A percentile compares a stretch with the other conserved stretches of the same genome.
Conservation (phyloP, 768 basidiomycete species). For the Daedaleopsis nitida region DNA sequence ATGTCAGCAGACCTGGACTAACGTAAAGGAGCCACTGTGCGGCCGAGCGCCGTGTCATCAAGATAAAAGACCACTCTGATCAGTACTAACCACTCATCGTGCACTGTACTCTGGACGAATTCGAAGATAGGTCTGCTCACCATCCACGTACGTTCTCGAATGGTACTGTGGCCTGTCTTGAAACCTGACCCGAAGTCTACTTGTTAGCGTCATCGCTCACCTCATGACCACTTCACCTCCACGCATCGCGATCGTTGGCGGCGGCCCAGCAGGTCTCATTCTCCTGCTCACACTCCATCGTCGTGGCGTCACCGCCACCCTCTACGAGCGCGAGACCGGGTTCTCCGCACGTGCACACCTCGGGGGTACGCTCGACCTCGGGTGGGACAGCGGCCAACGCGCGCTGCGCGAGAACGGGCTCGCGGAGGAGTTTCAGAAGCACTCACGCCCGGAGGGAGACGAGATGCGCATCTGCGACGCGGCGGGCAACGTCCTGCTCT, state of each 20-base stretch:
- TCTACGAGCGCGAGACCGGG: constrained; percentile 5
- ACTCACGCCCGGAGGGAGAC: background rate
- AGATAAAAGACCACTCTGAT: too few species aligned
- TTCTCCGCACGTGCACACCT: background rate
- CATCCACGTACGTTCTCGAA: too few species aligned
- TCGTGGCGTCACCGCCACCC: background rate
- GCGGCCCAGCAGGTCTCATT: constrained; percentile 1
- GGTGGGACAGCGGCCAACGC: background rate
- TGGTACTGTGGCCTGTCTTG: too few species aligned
- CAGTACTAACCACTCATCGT: too few species aligned
- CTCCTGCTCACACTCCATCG: background rate
- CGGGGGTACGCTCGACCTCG: constrained; percentile 1
- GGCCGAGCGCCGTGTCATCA: too few species aligned
- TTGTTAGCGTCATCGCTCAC: too few species aligned
- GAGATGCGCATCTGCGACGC: background rate
- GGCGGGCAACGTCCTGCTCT: background rate
- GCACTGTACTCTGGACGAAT: too few species aligned
- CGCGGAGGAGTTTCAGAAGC: background rate
- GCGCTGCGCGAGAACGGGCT: constrained; percentile 4
- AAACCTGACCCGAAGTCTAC: too few species aligned
- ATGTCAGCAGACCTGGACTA: too few species aligned
- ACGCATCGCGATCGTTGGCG: constrained; percentile 13
- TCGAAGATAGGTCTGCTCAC: too few species aligned
- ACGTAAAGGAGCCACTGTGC: too few species aligned
- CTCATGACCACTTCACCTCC: background rate